Percentiles rank a stretch among this genome's conserved stretches.
These are phyloP conservation scores for Schizosaccharomyces cryophilus DNA, from an alignment of 805 yeast genomes.

Conservation along the genomic window DNA sequence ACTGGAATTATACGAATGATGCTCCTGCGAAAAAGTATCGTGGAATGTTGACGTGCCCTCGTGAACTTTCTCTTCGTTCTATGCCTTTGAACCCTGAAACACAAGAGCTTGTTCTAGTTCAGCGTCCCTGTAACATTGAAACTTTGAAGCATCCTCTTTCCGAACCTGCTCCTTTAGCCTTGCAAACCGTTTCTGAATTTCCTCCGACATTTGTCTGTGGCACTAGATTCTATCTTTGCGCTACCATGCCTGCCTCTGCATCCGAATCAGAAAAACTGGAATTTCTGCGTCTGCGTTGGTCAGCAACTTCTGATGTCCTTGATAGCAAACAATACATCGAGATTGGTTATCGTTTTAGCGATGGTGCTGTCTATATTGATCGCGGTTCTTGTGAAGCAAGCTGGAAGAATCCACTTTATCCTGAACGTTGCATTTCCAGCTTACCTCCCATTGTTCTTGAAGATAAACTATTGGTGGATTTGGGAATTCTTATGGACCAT, in stretches of 20 bases:
- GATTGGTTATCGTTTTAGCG: background rate
- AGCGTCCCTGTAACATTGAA: background rate
- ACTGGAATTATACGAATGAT: constrained; percentile 19
- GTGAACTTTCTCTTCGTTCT: background rate
- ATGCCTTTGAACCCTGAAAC: background rate
- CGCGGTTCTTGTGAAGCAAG: background rate
- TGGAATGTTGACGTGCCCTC: constrained; percentile 13
- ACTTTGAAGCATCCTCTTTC: background rate
- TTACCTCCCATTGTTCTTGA: background rate
- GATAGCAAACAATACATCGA: background rate
- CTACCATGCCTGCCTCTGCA: background rate
- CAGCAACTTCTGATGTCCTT: background rate
- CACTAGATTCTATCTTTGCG: background rate
- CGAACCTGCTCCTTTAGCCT: background rate
- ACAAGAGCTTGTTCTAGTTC: background rate
- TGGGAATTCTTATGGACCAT: background rate
- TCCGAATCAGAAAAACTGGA: background rate
- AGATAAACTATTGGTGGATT: background rate
- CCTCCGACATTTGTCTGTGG: background rate
- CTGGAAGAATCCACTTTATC: background rate
- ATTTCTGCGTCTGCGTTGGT: background rate
- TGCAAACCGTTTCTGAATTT: background rate
- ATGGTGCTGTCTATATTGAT: background rate
- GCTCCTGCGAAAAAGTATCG: constrained; percentile 19
- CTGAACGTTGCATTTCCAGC: background rate